phyloP scores from a whole-genome alignment of 805 yeast genomes.

The Sungouiozyma ichnusensis region DNA sequence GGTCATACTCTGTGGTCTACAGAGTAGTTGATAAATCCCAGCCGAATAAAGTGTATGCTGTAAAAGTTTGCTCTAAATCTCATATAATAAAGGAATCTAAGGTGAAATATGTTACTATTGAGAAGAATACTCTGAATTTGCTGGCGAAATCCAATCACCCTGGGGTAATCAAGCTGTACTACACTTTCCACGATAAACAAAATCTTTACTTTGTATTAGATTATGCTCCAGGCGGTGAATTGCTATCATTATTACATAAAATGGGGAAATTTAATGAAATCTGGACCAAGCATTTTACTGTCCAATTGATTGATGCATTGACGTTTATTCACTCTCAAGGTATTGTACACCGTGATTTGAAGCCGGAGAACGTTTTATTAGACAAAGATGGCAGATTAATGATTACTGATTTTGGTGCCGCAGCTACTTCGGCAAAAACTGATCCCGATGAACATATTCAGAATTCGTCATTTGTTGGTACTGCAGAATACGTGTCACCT shows the following conservation, averaged over 20 bases:
- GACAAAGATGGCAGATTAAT: constrained; percentile 79
- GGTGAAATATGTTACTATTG: constrained; percentile 91
- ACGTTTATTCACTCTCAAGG: constrained; percentile 82
- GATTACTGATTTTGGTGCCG: constrained; percentile 98
- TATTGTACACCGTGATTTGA: constrained; percentile 85
- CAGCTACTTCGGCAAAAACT: constrained; percentile 36
- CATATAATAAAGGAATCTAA: constrained; percentile 93
- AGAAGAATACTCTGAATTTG: constrained; percentile 78
- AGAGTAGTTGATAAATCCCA: constrained; percentile 68
- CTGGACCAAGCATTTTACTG: constrained; percentile 70
- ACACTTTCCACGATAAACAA: constrained; percentile 88
- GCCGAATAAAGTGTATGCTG: constrained; percentile 52
- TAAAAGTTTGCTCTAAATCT: constrained; percentile 80
- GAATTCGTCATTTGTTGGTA: constrained; percentile 82
- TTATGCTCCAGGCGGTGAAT: constrained; percentile 91
- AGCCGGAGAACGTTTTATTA: constrained; percentile 85
- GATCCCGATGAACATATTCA: constrained; percentile 13
- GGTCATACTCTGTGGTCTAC: constrained; percentile 89
- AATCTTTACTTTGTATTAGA: constrained; percentile 87
- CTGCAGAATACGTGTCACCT: constrained; percentile 94
- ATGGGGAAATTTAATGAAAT: constrained; percentile 67
- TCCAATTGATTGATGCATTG: constrained; percentile 84
- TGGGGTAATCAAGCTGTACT: constrained; percentile 83
- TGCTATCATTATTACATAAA: constrained; percentile 66
- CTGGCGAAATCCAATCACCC: constrained; percentile 73